Conservation (phyloP, 2,329 filamentous ascomycete genomes). For the Xylariaceae sp. region DNA sequence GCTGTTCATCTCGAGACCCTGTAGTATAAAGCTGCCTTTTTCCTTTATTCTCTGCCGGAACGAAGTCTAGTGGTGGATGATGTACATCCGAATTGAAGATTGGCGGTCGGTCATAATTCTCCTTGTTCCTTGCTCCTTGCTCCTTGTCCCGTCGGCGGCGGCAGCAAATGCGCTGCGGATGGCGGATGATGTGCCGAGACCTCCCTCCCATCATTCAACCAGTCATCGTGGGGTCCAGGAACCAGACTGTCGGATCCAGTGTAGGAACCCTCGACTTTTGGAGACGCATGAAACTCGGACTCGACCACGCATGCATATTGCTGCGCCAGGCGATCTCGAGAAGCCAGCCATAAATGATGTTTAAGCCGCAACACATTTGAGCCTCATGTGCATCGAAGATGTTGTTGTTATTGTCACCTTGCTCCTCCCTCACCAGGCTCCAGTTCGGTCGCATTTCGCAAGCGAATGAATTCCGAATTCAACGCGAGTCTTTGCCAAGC, state of each 20-base stretch:
- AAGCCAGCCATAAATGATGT: background rate
- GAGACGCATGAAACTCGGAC: conserved; percentile 10
- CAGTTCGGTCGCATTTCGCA: too few relatives aligned
- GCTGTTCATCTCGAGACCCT: background rate
- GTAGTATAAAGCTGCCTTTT: background rate
- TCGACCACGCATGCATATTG: conserved; percentile 2
- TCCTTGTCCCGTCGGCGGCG: background rate
- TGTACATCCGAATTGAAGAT: too few relatives aligned
- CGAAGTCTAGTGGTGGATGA: background rate
- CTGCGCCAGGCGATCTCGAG: background rate
- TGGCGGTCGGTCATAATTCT: too few relatives aligned
- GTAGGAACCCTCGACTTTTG: background rate
- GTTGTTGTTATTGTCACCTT: too few relatives aligned
- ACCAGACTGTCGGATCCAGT: conserved; percentile 18
- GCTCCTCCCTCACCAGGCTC: background rate
- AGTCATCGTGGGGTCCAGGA: conserved; percentile 13
- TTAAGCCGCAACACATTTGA: background rate
- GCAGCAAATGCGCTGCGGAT: conserved; percentile 1
- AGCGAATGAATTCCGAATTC: too few relatives aligned
- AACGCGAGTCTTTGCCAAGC: too few relatives aligned
- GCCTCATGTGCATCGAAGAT: too few relatives aligned
- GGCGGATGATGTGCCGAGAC: background rate
- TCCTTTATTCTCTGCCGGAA: background rate
- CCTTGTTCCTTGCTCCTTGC: too few relatives aligned
- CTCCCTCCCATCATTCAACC: conserved; percentile 3